Evolutionary conservation across 208 protist genomes (phyloP).

Genomic region (Trichomonas vaginalis): DNA sequence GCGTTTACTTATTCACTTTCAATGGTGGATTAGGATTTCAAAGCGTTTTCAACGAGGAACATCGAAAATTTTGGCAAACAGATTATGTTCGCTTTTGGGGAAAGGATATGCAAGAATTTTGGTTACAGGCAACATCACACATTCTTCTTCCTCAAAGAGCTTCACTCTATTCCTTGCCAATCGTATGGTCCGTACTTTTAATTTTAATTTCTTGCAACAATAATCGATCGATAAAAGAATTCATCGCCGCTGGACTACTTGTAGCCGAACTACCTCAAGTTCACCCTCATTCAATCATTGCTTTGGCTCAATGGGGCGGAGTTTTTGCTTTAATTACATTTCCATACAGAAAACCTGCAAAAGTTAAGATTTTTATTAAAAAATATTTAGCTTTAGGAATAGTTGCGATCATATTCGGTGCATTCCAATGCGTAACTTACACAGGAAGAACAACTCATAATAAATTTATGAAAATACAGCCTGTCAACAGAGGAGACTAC

Average conservation of each 20-base stretch:
- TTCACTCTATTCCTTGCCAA: not conserved
- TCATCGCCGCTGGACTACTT: not conserved
- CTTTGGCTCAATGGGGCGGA: not conserved
- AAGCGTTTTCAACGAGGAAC: not conserved
- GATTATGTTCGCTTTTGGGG: conserved; percentile 9
- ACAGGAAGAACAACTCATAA: not conserved
- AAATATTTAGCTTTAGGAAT: not conserved
- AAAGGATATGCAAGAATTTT: not conserved
- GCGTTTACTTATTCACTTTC: not conserved
- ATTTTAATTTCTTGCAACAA: not conserved
- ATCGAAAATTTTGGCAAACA: not conserved
- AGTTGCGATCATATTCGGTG: not conserved
- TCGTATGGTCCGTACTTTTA: not conserved
- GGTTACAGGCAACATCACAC: not conserved
- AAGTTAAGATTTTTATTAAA: not conserved
- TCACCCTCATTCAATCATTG: not conserved
- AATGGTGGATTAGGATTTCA: not conserved
- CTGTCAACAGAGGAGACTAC: not conserved
- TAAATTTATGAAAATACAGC: not conserved
- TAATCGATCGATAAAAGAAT: not conserved
- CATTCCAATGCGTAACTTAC: not conserved
- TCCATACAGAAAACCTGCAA: not conserved
- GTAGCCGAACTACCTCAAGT: not conserved
- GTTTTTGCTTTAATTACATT: not conserved
- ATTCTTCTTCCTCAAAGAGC: not conserved